phyloP scores from a whole-genome alignment of 2,329 filamentous ascomycete species.

The Ophiostoma populinum region DNA sequence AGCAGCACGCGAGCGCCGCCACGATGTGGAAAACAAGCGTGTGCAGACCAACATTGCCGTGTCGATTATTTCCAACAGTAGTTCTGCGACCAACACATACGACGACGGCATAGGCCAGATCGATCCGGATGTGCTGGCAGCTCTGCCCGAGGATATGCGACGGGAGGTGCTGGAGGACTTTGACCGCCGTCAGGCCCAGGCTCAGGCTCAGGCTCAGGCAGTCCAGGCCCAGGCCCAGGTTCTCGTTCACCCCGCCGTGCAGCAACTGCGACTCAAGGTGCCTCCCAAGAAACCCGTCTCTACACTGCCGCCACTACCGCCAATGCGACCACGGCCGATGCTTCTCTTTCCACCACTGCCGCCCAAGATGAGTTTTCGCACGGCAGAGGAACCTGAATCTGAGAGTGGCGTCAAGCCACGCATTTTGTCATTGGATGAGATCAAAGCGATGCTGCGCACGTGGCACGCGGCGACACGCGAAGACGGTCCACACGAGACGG shows the following conservation, averaged over 20 bases:
- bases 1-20: slow-evolving; percentile 27
- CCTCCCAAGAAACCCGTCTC: slow-evolving; percentile 14
- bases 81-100: slow-evolving; percentile 10
- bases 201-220: not conserved
- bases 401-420: not conserved
- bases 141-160: slow-evolving; percentile 66
- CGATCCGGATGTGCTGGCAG: slow-evolving; percentile 40
- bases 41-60: slow-evolving; percentile 53
- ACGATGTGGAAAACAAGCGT: slow-evolving; percentile 39
- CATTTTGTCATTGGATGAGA: slow-evolving; percentile 29
- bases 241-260: slow-evolving; percentile 12
- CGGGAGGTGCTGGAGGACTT: slow-evolving; percentile 65
- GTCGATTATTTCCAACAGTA: slow-evolving; percentile 18
- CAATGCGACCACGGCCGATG: slow-evolving; percentile 16
- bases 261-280: slow-evolving; percentile 32
- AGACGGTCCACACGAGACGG: slow-evolving; percentile 63
- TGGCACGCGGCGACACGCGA: slow-evolving; percentile 59
- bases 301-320: slow-evolving; percentile 11
- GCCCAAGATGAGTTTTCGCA: slow-evolving; percentile 28
- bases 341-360: slow-evolving; percentile 31
- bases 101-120: slow-evolving; percentile 4
- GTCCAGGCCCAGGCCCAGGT: slow-evolving; percentile 4
- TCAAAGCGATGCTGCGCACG: slow-evolving; percentile 55
- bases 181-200: slow-evolving; percentile 23
- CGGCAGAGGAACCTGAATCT: slow-evolving; percentile 18